Conservation (phyloP, 2,329 filamentous ascomycete genomes). For the Talaromyces islandicus region DNA sequence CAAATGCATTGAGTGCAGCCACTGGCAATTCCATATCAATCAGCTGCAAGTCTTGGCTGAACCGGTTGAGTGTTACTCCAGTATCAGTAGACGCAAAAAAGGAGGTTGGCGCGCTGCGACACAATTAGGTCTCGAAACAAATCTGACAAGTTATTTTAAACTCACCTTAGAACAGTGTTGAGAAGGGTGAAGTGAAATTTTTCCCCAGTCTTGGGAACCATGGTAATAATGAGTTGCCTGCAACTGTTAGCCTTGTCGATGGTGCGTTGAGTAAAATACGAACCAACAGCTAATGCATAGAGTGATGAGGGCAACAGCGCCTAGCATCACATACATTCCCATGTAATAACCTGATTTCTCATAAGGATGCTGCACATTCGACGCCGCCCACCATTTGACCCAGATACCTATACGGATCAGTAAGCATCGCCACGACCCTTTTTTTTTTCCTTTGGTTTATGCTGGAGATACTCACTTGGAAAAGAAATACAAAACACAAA, state of each 20-base stretch:
- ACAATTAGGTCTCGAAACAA: constrained; percentile 9
- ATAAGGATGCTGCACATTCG: constrained; percentile 30
- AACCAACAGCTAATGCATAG: constrained; percentile 33
- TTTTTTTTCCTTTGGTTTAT: too few relatives aligned
- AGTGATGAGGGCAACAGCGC: constrained; percentile 29
- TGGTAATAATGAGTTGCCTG: constrained; percentile 47
- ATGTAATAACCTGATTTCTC: constrained; percentile 30
- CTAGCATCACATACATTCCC: constrained; percentile 36
- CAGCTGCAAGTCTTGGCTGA: constrained; percentile 40
- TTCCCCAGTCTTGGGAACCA: constrained; percentile 49
- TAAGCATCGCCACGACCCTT: not conserved
- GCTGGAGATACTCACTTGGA: constrained; percentile 23
- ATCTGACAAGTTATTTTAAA: not conserved
- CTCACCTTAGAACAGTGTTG: constrained; percentile 41
- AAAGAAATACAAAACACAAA: constrained; percentile 39
- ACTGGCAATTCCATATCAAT: constrained; percentile 41
- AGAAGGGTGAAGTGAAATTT: constrained; percentile 45
- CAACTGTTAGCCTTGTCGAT: constrained; percentile 1
- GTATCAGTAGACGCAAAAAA: constrained; percentile 39
- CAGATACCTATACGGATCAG: constrained; percentile 25
- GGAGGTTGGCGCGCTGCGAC: constrained; percentile 31
- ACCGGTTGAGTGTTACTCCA: constrained; percentile 38
- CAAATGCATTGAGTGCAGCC: constrained; percentile 35
- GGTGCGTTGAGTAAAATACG: not conserved
- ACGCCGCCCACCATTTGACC: constrained; percentile 37